Percentiles rank a stretch among this genome's conserved stretches.
These are phyloP conservation scores for Leptodermis oblonga DNA, from an alignment of 257 asterid species.

Conservation along the genomic window DNA sequence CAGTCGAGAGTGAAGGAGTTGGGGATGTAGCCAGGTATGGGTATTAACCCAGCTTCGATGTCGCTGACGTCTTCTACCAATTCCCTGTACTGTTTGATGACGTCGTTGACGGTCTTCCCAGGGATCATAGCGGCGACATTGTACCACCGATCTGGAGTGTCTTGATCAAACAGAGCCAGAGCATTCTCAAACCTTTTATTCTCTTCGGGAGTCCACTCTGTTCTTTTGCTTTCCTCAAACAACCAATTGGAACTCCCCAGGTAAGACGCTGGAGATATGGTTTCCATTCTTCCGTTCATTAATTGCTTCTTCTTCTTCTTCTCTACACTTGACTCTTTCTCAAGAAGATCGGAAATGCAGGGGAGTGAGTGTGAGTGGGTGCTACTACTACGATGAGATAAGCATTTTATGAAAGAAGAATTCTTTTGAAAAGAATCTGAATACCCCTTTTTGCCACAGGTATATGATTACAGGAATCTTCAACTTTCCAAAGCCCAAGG, in stretches of 20 bases:
- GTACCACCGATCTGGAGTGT: conserved; percentile 84
- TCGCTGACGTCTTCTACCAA: conserved; percentile 62
- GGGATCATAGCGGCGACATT: conserved; percentile 83
- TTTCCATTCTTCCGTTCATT: conserved; percentile 55
- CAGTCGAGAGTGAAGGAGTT: conserved; percentile 58
- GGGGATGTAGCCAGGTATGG: conserved; percentile 50
- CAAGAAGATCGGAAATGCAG: conserved; percentile 16
- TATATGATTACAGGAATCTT: conserved; percentile 45
- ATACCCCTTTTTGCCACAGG: conserved; percentile 32
- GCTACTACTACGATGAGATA: conserved; percentile 22
- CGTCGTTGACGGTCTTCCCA: conserved; percentile 63
- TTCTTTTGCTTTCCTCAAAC: conserved; percentile 40
- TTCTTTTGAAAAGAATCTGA: conserved; percentile 43
- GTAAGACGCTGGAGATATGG: conserved; percentile 39
- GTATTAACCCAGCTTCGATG: conserved; percentile 75
- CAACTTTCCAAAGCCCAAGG: conserved; percentile 57
- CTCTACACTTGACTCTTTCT: neutral
- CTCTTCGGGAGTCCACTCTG: conserved; percentile 74
- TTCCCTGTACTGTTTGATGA: conserved; percentile 61
- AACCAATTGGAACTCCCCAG: conserved; percentile 44
- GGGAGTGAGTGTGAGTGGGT: conserved; percentile 8
- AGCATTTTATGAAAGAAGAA: conserved; percentile 30
- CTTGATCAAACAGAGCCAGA: conserved; percentile 65
- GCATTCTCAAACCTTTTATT: conserved; percentile 76
- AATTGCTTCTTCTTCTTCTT: conserved; percentile 13